Base-by-base conservation (phyloP, 169 alveolate genomes). In the Cytauxzoon felis region DNA sequence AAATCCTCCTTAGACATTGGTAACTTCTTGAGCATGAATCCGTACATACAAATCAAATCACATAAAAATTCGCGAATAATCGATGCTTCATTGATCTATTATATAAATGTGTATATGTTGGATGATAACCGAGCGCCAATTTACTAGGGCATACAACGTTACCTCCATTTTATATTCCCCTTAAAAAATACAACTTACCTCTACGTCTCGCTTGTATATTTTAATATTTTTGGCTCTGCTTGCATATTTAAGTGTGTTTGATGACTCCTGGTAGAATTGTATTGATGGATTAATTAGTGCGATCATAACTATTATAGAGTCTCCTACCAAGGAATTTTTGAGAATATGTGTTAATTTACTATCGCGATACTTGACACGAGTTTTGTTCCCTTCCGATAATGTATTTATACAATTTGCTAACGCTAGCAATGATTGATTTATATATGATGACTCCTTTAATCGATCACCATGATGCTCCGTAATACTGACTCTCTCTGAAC, bases 401-500 rank as follows among this genome's bases (percentile, higher is more conserved):
- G 97, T 92, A 79, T 95, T 95, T 52, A 96, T 96, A 69, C 99
- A 96, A 88, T 96, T 96, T 34, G 98, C 97, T 45, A 96, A 82
- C 29, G 98, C 99, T 61, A 96, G 86, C 52, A 95, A 87, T 18
- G 98, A 94, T 54, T 94, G 94, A 81, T 96, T 96, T 53, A 96
- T 96, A 71, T 93, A 92, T 3, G 98, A 94, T 21, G 98, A 97
- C 81, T 96, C 98, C 75, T 93, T 88, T 26, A 93, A 89, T 53
- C 98, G 71, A 6, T 90, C 90, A 16, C 96, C 97, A 66, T 94
- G 87, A 51, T 92, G 93, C 54, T 91, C 95, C 3, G 97, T 93
- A 42, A 92, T 96, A 41, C 95, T 93, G 29, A 94, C 95, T 78
- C 98, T 91, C 87, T 96, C 99, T 62, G 97, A 91, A 0, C 99